Base-by-base conservation (phyloP, 2,329 filamentous ascomycete genomes). In the Thelonectria rubi region DNA sequence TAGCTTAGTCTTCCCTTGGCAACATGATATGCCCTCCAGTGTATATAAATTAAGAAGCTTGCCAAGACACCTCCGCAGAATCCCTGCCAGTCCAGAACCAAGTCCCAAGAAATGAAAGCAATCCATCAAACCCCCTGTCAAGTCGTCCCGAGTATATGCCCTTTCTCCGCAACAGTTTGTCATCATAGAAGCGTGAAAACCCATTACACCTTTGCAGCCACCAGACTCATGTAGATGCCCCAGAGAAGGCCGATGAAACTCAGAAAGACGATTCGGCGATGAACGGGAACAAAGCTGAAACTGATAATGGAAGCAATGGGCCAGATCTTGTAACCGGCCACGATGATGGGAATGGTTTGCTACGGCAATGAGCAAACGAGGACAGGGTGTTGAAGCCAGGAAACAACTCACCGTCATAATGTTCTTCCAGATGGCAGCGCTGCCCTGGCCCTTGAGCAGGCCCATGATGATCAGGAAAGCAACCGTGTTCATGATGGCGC, bases 241-340 rank as follows among this genome's bases (percentile, higher is more conserved):
- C 81, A 84, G 5, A 83, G 63, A 20, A 84, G 69, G 1, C 81
- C 81, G 17, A 84, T 71, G 55, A 82, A 79, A 63, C 79, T 82
- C 50, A 84, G 73, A 67, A 83, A 84, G 37, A 83, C 78, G 57
- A 84, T 80, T 37, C 82, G 76, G 46, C 76, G 75, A 54, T 84
- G 79, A n/a, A 83, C 81, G 0, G 81, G 81, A 3, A 84, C 73
- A 46, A 79, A 81, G 58, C 73, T 79, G 66, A 84, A 84, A 69
- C 81, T 83, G 57, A 84, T 75, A 59, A 84, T 77, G 39, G 81
- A 83, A 1, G 81, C 82, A 48, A 83, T 74, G 0, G 82, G 82
- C 82, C 82, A 84, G 40, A 84, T 80, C 68, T 82, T 83, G 68
- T 82, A 82, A 2, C 81, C 81, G 3, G 80, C 80, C 11, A 83